These are phyloP conservation scores for Xylaria sp. DNA, from an alignment of 2,329 filamentous ascomycete species.

Conservation along the genomic window DNA sequence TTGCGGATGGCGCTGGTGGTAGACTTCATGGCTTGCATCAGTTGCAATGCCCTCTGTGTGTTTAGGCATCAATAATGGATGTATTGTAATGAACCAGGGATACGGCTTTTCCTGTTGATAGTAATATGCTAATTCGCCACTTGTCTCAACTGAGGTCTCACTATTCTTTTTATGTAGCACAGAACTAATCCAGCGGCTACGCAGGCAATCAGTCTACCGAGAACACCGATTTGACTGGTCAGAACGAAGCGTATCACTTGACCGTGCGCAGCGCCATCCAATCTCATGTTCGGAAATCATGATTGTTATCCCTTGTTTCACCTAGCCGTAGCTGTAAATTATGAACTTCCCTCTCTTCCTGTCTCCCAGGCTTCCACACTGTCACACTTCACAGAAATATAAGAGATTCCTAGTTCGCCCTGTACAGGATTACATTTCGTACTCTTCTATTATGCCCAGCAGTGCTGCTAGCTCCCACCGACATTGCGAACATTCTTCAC, in stretches of 20 bases:
- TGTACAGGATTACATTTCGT: background rate
- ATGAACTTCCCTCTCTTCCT: background rate
- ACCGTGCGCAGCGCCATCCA: too few relatives aligned
- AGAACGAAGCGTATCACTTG: too few relatives aligned
- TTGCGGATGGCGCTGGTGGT: constrained; percentile 33
- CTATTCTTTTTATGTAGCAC: background rate
- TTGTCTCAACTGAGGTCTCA: background rate
- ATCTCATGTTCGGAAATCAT: too few relatives aligned
- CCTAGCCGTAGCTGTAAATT: too few relatives aligned
- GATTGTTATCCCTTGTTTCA: too few relatives aligned
- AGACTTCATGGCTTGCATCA: background rate
- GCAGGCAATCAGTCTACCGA: too few relatives aligned
- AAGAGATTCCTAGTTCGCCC: background rate
- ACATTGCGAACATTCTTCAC: background rate
- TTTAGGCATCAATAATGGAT: background rate
- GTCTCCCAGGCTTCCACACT: too few relatives aligned
- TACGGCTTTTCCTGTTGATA: background rate
- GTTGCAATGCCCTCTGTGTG: background rate
- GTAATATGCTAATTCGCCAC: constrained; percentile 28
- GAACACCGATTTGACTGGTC: too few relatives aligned
- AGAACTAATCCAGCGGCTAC: too few relatives aligned
- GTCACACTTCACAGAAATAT: too few relatives aligned
- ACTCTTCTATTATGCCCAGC: background rate
- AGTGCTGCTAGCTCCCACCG: background rate
- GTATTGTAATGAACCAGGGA: constrained; percentile 8